A percentile compares a stretch with the other conserved stretches of the same genome.
Conservation (phyloP, 306 rosid genomes). For the Trifolium repens region DNA sequence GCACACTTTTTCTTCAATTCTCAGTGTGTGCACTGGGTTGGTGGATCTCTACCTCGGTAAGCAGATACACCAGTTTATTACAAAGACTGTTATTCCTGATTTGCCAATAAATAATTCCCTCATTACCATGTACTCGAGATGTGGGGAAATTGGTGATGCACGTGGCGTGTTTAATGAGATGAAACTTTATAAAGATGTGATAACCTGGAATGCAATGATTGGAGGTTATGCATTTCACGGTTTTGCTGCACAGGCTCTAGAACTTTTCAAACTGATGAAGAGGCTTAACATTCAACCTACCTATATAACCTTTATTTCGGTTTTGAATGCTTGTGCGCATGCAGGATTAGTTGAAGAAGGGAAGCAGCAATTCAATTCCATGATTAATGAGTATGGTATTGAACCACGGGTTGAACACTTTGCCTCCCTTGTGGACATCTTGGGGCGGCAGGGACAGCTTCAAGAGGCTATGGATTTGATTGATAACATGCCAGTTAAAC, state of each 20-base stretch:
- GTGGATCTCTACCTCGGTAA: constrained; percentile 58
- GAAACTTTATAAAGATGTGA: constrained; percentile 51
- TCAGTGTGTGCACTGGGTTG: constrained; percentile 53
- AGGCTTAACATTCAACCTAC: constrained; percentile 53
- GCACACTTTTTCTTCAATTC: constrained; percentile 56
- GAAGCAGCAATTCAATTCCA: constrained; percentile 55
- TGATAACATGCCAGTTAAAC: constrained; percentile 49
- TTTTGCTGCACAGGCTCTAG: constrained; percentile 52
- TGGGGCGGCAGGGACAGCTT: constrained; percentile 59
- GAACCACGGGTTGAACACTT: constrained; percentile 53
- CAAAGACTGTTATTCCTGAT: constrained; percentile 53
- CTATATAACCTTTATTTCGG: constrained; percentile 55
- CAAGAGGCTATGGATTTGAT: constrained; percentile 54
- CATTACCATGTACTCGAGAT: constrained; percentile 61
- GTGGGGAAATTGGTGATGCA: constrained; percentile 58
- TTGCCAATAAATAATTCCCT: constrained; percentile 55
- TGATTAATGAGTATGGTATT: constrained; percentile 52
- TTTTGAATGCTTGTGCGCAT: constrained; percentile 56
- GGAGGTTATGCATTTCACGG: constrained; percentile 63
- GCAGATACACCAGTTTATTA: constrained; percentile 58
- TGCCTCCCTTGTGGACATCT: constrained; percentile 59
- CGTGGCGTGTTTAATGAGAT: constrained; percentile 52
- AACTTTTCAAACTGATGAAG: constrained; percentile 53
- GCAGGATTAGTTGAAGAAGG: constrained; percentile 61
- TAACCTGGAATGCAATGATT: constrained; percentile 62